phyloP scores from a whole-genome alignment of 305 asterid species.

The Fraxinus angustifolia region DNA sequence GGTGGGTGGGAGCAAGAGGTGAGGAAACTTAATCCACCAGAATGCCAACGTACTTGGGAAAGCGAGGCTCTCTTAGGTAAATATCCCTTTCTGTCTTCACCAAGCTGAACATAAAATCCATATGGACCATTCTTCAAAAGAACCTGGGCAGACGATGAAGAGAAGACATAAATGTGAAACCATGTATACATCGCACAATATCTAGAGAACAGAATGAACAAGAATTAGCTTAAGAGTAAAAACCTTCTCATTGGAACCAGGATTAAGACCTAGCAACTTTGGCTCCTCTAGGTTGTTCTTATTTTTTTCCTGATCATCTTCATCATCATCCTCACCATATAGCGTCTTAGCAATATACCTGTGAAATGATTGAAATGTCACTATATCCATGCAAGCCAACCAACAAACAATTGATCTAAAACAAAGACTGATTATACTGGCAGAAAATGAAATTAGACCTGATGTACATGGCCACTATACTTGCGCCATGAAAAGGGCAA shows the following conservation, averaged over 20 bases:
- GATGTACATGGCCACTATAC: not conserved
- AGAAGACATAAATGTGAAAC: conserved; percentile 12
- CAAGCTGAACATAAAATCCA: conserved; percentile 86
- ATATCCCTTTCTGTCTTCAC: conserved; percentile 83
- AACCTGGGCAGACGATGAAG: conserved; percentile 39
- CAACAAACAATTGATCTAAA: not conserved
- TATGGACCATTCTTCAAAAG: conserved; percentile 80
- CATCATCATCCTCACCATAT: conserved; percentile 74
- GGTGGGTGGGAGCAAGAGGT: not conserved
- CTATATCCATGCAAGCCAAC: not conserved
- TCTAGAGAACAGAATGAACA: conserved; percentile 2
- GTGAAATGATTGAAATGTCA: conserved; percentile 25
- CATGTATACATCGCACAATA: conserved; percentile 11
- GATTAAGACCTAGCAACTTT: conserved; percentile 67
- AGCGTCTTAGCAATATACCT: conserved; percentile 84
- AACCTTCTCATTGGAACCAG: conserved; percentile 75
- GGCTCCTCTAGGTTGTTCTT: conserved; percentile 53
- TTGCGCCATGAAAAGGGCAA: not conserved
- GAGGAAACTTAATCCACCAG: conserved; percentile 7
- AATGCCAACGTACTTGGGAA: conserved; percentile 46
- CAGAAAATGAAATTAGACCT: not conserved
- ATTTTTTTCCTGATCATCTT: conserved; percentile 28
- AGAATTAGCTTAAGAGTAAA: conserved; percentile 2
- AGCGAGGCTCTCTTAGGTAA: conserved; percentile 75
- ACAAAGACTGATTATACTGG: not conserved